Conservation (phyloP, 805 yeast genomes). For the Yamadazyma philogaea region DNA sequence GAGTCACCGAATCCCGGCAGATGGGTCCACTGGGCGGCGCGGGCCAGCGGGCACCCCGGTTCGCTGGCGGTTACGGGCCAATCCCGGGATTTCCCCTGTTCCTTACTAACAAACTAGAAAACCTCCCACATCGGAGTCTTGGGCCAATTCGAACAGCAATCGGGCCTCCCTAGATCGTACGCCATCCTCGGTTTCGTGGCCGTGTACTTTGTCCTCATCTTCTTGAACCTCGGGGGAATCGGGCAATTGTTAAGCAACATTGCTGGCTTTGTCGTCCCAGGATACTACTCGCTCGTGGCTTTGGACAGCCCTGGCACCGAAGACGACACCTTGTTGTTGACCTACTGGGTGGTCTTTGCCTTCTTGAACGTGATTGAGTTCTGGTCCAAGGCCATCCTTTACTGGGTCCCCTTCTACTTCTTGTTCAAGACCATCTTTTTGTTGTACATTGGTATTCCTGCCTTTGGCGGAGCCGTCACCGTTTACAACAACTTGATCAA, state of each 20-base stretch:
- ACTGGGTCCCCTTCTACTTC: constrained; percentile 97
- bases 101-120: constrained; percentile 20
- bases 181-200: constrained; percentile 64
- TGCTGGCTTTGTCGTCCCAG: constrained; percentile 88
- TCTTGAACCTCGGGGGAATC: constrained; percentile 88
- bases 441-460: constrained; percentile 84
- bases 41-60: no score
- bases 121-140: constrained; percentile 31
- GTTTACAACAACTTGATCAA: constrained; percentile 64
- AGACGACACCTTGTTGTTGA: constrained; percentile 85
- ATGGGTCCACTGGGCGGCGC: neutral
- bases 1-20: constrained; percentile 4
- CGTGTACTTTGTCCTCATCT: constrained; percentile 71
- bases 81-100: no score
- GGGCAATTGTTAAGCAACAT: constrained; percentile 92
- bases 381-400: constrained; percentile 90
- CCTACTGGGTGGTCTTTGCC: constrained; percentile 99
- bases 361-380: constrained; percentile 87
- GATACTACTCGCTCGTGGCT: constrained; percentile 83
- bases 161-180: constrained; percentile 80
- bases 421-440: constrained; percentile 86
- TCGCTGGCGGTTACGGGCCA: neutral
- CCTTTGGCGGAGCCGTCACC: constrained; percentile 77
- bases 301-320: constrained; percentile 62
- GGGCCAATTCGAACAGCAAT: constrained; percentile 37